phyloP scores from a whole-genome alignment of 495 filamentous ascomycete species.

The Cercophora newfieldiana region DNA sequence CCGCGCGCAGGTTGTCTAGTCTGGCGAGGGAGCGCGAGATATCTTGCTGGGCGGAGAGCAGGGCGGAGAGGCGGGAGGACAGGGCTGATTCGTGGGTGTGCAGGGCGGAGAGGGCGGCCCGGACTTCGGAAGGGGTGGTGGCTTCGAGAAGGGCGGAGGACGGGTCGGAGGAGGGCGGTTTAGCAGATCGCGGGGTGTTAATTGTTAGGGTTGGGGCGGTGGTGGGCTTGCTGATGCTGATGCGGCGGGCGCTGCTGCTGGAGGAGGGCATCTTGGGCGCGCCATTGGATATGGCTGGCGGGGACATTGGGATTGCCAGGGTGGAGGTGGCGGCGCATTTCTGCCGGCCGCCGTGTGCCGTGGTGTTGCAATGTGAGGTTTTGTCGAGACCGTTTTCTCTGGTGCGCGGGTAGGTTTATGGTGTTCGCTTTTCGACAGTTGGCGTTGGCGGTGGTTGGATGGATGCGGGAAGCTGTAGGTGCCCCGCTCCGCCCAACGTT shows the following conservation, averaged over 20 bases:
- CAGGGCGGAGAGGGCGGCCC: conserved; percentile 69
- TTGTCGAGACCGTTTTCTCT: neutral
- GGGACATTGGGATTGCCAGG: conserved; percentile 38
- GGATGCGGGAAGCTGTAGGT: neutral
- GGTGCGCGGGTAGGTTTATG: neutral
- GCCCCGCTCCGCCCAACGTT: neutral
- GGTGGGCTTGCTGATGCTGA: conserved; percentile 9
- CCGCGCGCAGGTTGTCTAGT: conserved; percentile 86
- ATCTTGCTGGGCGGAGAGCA: conserved; percentile 78
- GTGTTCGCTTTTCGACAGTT: neutral
- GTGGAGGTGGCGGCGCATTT: conserved; percentile 36
- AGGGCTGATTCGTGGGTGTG: conserved; percentile 73
- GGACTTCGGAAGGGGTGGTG: conserved; percentile 74
- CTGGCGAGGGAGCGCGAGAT: conserved; percentile 78
- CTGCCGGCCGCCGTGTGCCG: conserved; percentile 13
- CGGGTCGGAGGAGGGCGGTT: conserved; percentile 19
- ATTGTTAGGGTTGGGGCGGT: conserved; percentile 11
- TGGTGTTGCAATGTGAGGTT: neutral
- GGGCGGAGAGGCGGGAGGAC: conserved; percentile 68
- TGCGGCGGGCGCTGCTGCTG: conserved; percentile 14
- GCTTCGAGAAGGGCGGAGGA: conserved; percentile 61
- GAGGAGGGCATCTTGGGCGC: conserved; percentile 30
- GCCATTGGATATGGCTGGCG: conserved; percentile 37
- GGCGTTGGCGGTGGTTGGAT: neutral
- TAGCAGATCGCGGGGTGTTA: conserved; percentile 3